Evolutionary conservation across 768 basidiomycete species (phyloP), one percentile per base, ranked within the genome.

Genomic region (Lyophyllum shimeji): DNA sequence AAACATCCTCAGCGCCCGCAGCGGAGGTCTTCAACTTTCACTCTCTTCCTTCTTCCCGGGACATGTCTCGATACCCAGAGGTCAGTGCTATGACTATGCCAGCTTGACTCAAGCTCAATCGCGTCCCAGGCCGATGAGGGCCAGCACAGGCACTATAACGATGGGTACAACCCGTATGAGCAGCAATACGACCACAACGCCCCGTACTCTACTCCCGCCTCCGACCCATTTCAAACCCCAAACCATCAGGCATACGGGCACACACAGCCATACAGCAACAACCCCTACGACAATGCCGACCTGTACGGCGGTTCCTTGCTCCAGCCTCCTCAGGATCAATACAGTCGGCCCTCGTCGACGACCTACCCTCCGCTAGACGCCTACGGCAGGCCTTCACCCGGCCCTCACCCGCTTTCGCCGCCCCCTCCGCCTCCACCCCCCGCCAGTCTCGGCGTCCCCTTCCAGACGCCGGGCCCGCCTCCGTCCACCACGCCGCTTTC

Each of bases 81-180:
- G 55, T 56, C 4, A 13, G 24, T 37, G 17, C 7, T 29, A 18
- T 6, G 7, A 3, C 23, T 37, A 5, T 43, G 11, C 39, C 17
- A 31, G 34, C 7, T 23, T 7, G 1, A 46, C n/a, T n/a, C 5
- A 25, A 18, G 18, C 52, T 53, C 31, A 53, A 21, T 18, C 23
- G 46, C 15, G 33, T 56, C 24, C 27, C 20, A 88, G 84, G 79
- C 83, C 3, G 85, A 89, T 67, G 85, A 89, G 68, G 82, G 76
- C 13, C 86, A 86, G 60, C 77, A 72, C 17, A 70, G 81, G 25
- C 80, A 79, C 53, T 87, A 89, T 69, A 86, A 87, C 63, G 87
- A 90, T 56, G 85, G 86, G 0, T 85, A 85, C 67, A 74, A 72
- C 57, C 77, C 81, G 7, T 83, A 86, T 59, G 65, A 70, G 56